Conservation (phyloP, 2,329 filamentous ascomycete species). For the Talaromyces sp. region DNA sequence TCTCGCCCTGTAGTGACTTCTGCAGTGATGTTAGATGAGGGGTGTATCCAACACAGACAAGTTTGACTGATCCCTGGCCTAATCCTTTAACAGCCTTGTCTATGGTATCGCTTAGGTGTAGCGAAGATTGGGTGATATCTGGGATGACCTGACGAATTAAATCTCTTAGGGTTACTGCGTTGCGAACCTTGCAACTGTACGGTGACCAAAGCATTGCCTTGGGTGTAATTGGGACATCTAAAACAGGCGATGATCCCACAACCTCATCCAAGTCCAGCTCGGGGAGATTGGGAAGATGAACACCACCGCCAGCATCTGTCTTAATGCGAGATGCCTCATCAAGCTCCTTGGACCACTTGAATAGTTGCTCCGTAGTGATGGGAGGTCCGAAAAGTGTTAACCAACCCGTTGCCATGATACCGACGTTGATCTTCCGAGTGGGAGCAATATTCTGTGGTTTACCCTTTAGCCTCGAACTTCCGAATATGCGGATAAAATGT, state of each 20-base stretch:
- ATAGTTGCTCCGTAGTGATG: not conserved
- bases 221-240: not conserved
- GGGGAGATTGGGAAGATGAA: not conserved
- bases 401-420: not conserved
- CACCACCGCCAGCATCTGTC: not conserved
- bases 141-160: not conserved
- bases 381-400: conserved; percentile 1
- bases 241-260: not conserved
- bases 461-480: not conserved
- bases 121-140: not conserved
- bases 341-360: not conserved
- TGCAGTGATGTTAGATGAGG: not conserved
- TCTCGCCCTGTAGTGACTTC: not conserved
- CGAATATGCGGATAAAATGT: not conserved
- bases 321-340: not conserved
- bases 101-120: not conserved
- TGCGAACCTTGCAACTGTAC: not conserved
- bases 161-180: not conserved
- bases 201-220: not conserved
- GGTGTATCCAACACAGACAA: not conserved
- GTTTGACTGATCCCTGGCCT: not conserved
- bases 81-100: not conserved
- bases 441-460: not conserved
- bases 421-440: not conserved
- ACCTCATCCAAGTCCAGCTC: conserved; percentile 1